phyloP scores from a whole-genome alignment of 495 filamentous ascomycete genomes.

The Daldinia concentrica region DNA sequence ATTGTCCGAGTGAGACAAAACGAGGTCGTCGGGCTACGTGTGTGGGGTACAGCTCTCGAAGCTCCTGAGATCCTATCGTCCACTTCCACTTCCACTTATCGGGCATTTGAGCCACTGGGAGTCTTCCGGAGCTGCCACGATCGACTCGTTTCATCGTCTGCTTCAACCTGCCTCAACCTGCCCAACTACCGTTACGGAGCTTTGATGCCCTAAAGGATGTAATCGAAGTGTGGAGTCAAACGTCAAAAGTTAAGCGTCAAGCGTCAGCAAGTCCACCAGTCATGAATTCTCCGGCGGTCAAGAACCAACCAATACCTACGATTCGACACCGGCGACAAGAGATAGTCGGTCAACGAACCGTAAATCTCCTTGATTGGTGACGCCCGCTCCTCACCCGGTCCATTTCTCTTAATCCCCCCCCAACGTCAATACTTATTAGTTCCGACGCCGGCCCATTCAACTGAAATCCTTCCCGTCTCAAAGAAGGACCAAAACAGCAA shows the following conservation, averaged over 20 bases:
- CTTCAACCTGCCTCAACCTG: constrained; percentile 1
- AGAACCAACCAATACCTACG: constrained; percentile 39
- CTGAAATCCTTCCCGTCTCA: constrained; percentile 10
- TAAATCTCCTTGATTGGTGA: constrained; percentile 32
- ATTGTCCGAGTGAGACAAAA: constrained; percentile 2
- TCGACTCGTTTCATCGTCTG: constrained; percentile 15
- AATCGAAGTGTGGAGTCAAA: constrained; percentile 19
- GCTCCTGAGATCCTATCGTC: not conserved
- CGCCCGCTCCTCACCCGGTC: constrained; percentile 13
- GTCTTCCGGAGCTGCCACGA: constrained; percentile 31
- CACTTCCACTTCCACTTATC: no score
- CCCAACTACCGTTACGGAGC: constrained; percentile 24
- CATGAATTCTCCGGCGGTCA: constrained; percentile 33
- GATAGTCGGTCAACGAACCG: constrained; percentile 31
- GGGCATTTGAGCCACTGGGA: constrained; percentile 5
- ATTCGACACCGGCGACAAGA: constrained; percentile 26
- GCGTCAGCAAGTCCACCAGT: constrained; percentile 15
- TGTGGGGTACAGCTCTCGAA: constrained; percentile 33
- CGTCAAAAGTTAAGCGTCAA: not conserved
- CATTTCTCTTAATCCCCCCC: not conserved
- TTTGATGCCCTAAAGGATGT: constrained; percentile 1
- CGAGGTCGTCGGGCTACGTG: constrained; percentile 11
- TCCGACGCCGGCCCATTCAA: constrained; percentile 13
- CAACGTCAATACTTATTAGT: not conserved
- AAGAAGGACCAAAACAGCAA: not conserved